Conservation (phyloP, 2,329 filamentous ascomycete genomes). For the Aureobasidium melanogenum region DNA sequence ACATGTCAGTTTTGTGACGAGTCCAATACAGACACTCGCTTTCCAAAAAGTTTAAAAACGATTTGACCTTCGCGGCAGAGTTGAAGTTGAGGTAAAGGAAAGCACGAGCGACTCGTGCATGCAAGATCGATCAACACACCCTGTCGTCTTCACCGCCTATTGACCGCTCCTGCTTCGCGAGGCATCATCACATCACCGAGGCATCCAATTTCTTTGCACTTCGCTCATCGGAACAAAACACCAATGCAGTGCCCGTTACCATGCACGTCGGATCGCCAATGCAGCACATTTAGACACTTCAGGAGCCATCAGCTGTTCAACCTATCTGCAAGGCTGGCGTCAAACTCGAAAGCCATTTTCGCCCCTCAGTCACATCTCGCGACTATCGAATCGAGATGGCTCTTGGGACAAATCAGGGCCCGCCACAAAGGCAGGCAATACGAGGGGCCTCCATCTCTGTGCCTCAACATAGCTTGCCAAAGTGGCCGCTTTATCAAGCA, state of each 20-base stretch:
- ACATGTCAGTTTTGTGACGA: constrained; percentile 7
- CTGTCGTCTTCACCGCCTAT: constrained; percentile 6
- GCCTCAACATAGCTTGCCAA: not conserved
- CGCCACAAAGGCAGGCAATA: not conserved
- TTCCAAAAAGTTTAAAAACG: not conserved
- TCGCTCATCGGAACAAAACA: not conserved
- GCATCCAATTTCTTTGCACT: not conserved
- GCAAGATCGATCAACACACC: not conserved
- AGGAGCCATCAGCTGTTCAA: constrained; percentile 8
- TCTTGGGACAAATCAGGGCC: not conserved
- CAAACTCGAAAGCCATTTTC: not conserved
- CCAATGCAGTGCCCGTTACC: not conserved
- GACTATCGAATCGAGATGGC: not conserved
- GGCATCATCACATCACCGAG: not conserved
- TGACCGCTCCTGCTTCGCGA: constrained; percentile 1
- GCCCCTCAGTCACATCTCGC: constrained; percentile 1
- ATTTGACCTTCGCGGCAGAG: not conserved
- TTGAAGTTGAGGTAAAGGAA: not conserved
- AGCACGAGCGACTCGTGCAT: not conserved
- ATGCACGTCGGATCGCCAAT: constrained; percentile 3
- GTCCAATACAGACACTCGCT: not conserved
- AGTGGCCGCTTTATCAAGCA: not conserved
- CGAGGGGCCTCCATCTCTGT: not conserved
- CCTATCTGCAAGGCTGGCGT: constrained; percentile 8
- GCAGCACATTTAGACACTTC: not conserved